phyloP scores from a whole-genome alignment of 495 filamentous ascomycete genomes.

The Neurospora terricola region DNA sequence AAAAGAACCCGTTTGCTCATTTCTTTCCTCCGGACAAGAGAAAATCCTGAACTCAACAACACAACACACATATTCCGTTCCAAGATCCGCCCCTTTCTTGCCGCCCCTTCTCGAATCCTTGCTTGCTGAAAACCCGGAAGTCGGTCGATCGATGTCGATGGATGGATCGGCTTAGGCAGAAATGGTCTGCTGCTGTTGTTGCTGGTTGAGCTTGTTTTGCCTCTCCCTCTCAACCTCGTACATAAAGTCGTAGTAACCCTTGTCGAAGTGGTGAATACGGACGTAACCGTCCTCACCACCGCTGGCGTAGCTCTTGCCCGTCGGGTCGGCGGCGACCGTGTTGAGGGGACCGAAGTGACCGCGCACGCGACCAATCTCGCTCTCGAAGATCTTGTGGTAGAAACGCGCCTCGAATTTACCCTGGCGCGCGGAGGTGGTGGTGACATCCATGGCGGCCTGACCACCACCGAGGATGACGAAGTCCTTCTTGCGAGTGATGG shows the following conservation, averaged over 20 bases:
- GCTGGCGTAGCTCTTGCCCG: slow-evolving; percentile 81
- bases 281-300: slow-evolving; percentile 99
- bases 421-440: slow-evolving; percentile 84
- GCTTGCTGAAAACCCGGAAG: neutral
- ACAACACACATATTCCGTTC: neutral
- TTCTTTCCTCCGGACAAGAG: neutral
- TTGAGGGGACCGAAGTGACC: slow-evolving; percentile 92
- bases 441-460: slow-evolving; percentile 98
- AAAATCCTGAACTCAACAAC: neutral
- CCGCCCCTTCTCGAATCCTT: neutral
- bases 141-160: neutral
- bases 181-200: neutral
- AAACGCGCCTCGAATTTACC: slow-evolving; percentile 98
- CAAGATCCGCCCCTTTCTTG: neutral
- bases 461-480: slow-evolving; percentile 96
- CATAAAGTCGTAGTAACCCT: slow-evolving; percentile 94
- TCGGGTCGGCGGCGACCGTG: slow-evolving; percentile 75
- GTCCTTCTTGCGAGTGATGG: slow-evolving; percentile 88
- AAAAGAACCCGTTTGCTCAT: neutral
- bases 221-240: slow-evolving; percentile 87
- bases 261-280: slow-evolving; percentile 95
- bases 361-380: slow-evolving; percentile 92
- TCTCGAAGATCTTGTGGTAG: slow-evolving; percentile 98
- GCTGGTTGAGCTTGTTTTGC: slow-evolving; percentile 17
- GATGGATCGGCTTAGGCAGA: neutral